Evolutionary conservation across 2,329 filamentous ascomycete species (phyloP).

Genomic region (Elsinoe australis): DNA sequence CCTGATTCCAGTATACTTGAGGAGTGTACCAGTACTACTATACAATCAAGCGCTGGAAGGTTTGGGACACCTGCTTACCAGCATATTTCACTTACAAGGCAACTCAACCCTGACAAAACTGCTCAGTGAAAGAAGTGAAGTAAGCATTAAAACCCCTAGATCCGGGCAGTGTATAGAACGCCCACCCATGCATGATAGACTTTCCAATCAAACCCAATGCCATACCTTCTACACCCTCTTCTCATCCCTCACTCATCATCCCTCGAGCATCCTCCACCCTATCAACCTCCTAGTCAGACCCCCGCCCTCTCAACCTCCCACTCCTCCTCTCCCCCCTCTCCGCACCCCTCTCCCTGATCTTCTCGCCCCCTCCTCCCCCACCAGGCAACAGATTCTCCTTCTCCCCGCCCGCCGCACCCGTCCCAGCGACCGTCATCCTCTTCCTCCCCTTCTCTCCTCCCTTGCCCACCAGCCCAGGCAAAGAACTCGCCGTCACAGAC

Average conservation of each 20-base stretch:
- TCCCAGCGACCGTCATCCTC: neutral
- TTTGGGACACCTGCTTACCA: no score
- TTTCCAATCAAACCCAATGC: neutral
- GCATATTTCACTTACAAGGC: no score
- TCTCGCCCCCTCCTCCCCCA: neutral
- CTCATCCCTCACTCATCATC: no score
- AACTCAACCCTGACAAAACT: no score
- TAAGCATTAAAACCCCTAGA: neutral
- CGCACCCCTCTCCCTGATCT: neutral
- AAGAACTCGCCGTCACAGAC: neutral
- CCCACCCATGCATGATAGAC: neutral
- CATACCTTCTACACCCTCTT: no score
- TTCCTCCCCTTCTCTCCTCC: neutral
- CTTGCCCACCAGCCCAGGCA: neutral
- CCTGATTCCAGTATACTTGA: no score
- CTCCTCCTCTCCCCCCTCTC: slow-evolving; percentile 12
- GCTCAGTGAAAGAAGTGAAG: neutral
- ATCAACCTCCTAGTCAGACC: slow-evolving; percentile 3
- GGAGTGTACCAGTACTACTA: no score
- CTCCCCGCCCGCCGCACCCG: neutral
- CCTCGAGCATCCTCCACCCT: neutral
- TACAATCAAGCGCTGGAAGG: no score
- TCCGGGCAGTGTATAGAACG: neutral
- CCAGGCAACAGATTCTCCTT: slow-evolving; percentile 12
- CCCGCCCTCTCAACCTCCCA: slow-evolving; percentile 10